phyloP scores from a whole-genome alignment of 768 basidiomycete species.

The Amanita pallidorosea region DNA sequence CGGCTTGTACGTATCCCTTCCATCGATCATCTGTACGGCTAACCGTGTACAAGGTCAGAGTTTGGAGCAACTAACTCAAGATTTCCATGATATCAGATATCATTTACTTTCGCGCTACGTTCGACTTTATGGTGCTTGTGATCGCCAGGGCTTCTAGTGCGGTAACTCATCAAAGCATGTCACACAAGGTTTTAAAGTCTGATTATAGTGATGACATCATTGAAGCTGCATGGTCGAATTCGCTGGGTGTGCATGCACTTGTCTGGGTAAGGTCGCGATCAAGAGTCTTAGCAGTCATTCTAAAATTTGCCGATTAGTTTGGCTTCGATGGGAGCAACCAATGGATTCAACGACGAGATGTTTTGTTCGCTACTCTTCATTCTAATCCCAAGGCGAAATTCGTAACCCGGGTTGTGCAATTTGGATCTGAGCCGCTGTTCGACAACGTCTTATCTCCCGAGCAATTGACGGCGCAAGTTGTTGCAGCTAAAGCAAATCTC shows the following conservation, averaged over 20 bases:
- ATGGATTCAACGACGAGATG: constrained; percentile 36
- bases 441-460: constrained; percentile 34
- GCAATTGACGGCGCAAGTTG: constrained; percentile 35
- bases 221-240: constrained; percentile 41
- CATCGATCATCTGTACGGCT: not conserved
- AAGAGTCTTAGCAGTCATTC: not conserved
- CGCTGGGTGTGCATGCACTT: constrained; percentile 47
- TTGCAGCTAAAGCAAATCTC: constrained; percentile 28
- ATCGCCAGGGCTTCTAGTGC: constrained; percentile 25
- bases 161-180: constrained; percentile 3
- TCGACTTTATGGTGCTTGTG: constrained; percentile 28
- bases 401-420: constrained; percentile 43
- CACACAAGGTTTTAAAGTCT: not conserved
- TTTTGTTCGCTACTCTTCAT: constrained; percentile 31
- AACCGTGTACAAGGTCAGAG: constrained; percentile 33
- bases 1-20: constrained; percentile 28
- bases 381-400: constrained; percentile 40
- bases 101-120: constrained; percentile 46
- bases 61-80: constrained; percentile 24
- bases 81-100: constrained; percentile 44
- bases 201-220: constrained; percentile 32
- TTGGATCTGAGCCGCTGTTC: constrained; percentile 49
- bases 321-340: constrained; percentile 25
- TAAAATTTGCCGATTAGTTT: constrained; percentile 15
- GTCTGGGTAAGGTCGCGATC: constrained; percentile 35